These are phyloP conservation scores for Podaxis sp. DNA, from an alignment of 768 basidiomycete genomes.

Conservation along the genomic window DNA sequence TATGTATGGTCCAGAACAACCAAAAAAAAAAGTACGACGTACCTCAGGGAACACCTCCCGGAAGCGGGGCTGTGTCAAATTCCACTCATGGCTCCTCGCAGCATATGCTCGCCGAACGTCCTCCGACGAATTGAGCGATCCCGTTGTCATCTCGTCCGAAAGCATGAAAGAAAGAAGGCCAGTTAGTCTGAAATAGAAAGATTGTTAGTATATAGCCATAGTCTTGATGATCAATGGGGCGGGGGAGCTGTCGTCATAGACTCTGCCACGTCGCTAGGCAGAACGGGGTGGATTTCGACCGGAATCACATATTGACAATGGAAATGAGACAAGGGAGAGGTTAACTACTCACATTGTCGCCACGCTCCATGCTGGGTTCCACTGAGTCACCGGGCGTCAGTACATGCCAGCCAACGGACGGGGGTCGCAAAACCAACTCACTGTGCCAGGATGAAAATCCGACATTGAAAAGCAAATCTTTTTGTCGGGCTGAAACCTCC, in stretches of 20 bases:
- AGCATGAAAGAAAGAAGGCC: slow-evolving; percentile 95
- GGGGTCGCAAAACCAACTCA: slow-evolving; percentile 36
- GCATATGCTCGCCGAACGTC: slow-evolving; percentile 79
- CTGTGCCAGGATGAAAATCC: slow-evolving; percentile 88
- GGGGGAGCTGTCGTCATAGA: slow-evolving; percentile 7
- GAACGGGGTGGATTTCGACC: neutral
- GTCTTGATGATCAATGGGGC: neutral
- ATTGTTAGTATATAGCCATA: slow-evolving; percentile 13
- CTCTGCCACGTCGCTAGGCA: slow-evolving; percentile 6
- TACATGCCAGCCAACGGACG: neutral
- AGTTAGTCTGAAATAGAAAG: slow-evolving; percentile 62
- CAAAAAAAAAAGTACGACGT: slow-evolving; percentile 25
- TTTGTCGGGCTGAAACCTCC: slow-evolving; percentile 86
- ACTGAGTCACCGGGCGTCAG: slow-evolving; percentile 40
- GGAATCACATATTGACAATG: neutral
- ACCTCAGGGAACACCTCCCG: slow-evolving; percentile 89
- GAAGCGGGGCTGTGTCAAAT: slow-evolving; percentile 76
- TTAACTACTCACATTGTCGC: slow-evolving; percentile 76
- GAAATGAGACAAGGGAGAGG: slow-evolving; percentile 11
- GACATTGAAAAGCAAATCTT: slow-evolving; percentile 99
- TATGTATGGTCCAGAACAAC: slow-evolving; percentile 15
- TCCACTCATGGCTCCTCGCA: slow-evolving; percentile 80
- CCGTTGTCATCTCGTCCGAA: slow-evolving; percentile 95
- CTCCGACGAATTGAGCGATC: slow-evolving; percentile 79
- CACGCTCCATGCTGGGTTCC: slow-evolving; percentile 96